Percentiles rank a stretch among this genome's conserved stretches.
phyloP scores from a whole-genome alignment of 108 stramenopile genomes.

The Schizochytrium sp. region DNA sequence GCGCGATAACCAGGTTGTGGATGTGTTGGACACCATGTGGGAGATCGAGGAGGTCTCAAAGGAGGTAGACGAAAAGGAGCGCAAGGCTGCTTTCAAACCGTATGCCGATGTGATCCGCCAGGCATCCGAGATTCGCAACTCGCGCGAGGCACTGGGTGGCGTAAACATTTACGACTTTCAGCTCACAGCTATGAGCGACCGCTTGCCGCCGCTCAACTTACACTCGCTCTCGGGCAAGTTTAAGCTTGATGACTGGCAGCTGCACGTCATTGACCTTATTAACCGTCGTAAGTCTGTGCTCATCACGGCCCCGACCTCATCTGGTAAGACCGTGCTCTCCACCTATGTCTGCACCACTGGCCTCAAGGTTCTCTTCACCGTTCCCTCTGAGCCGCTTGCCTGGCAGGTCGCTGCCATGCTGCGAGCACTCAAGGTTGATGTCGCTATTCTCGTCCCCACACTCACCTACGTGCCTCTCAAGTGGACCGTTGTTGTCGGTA shows the following conservation, averaged over 20 bases:
- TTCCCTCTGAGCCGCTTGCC: constrained; percentile 98
- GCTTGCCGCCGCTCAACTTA: constrained; percentile 92
- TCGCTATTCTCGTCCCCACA: constrained; percentile 77
- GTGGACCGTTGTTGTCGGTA: constrained; percentile 96
- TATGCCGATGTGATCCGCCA: constrained; percentile 58
- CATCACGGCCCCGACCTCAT: constrained; percentile 97
- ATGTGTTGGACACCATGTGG: constrained; percentile 92
- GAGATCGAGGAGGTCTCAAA: constrained; percentile 89
- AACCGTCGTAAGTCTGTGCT: constrained; percentile 91
- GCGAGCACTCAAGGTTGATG: constrained; percentile 83
- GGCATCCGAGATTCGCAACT: constrained; percentile 42
- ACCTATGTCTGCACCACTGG: constrained; percentile 90
- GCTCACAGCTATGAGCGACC: constrained; percentile 94
- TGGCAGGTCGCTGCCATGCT: constrained; percentile 99
- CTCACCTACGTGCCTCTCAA: constrained; percentile 49
- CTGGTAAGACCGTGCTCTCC: constrained; percentile 98
- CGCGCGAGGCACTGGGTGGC: constrained; percentile 14
- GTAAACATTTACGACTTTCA: constrained; percentile 87
- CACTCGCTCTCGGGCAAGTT: constrained; percentile 77
- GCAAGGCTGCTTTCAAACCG: constrained; percentile 66
- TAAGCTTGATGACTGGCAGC: constrained; percentile 97
- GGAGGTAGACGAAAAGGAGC: constrained; percentile 70
- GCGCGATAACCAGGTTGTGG: constrained; percentile 66
- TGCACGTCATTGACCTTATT: constrained; percentile 88
- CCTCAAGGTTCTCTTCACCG: constrained; percentile 87